These are phyloP conservation scores for Cystobasidium sp. DNA, from an alignment of 1,284 basidiomycete genomes.

Conservation along the genomic window DNA sequence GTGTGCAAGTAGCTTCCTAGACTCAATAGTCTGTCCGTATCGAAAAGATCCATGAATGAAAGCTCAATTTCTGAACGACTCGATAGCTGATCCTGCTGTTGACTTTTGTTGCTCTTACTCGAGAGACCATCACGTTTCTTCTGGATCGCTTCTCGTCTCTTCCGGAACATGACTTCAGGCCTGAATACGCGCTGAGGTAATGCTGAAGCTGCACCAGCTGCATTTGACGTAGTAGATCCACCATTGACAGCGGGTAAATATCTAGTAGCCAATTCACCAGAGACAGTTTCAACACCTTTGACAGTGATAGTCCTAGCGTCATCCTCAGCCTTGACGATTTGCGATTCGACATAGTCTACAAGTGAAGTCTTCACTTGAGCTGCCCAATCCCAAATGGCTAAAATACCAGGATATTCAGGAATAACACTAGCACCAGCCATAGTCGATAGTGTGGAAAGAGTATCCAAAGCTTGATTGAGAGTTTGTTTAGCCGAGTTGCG, in stretches of 20 bases:
- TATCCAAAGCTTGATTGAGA: constrained; percentile 64
- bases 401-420: constrained; percentile 84
- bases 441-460: constrained; percentile 59
- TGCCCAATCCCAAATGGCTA: constrained; percentile 87
- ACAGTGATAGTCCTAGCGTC: constrained; percentile 76
- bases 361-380: constrained; percentile 78
- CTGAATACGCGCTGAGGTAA: constrained; percentile 78
- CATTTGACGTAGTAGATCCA: constrained; percentile 4
- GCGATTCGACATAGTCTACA: constrained; percentile 79
- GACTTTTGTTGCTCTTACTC: constrained; percentile 4
- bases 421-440: constrained; percentile 55
- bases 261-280: constrained; percentile 69
- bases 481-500: constrained; percentile 61
- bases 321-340: constrained; percentile 80
- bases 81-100: constrained; percentile 15
- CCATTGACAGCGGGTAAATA: constrained; percentile 66
- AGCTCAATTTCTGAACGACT: constrained; percentile 46
- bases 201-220: constrained; percentile 27
- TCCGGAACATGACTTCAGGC: constrained; percentile 92
- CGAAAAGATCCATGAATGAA: constrained; percentile 77
- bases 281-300: constrained; percentile 71
- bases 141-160: constrained; percentile 62
- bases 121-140: constrained; percentile 52
- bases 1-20: constrained; percentile 50
- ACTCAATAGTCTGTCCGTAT: constrained; percentile 75